Evolutionary conservation across 164 flowering plant species (phyloP).

Genomic region (Stephania yunnanensis): DNA sequence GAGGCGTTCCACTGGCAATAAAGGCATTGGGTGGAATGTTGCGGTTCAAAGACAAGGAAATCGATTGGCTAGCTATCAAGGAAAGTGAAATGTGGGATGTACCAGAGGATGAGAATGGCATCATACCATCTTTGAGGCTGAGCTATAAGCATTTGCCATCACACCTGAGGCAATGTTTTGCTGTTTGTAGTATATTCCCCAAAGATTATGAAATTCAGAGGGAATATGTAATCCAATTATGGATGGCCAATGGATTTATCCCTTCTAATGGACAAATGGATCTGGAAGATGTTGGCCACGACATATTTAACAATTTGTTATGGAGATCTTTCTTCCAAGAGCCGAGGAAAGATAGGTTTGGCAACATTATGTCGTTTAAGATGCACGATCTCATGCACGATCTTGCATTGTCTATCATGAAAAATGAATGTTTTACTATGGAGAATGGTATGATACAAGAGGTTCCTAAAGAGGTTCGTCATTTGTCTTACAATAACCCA

Average conservation of each 20-base stretch:
- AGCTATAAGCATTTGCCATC: constrained; percentile 16
- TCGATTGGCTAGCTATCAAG: constrained; percentile 11
- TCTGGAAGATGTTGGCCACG: not conserved
- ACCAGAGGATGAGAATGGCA: not conserved
- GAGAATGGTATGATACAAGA: not conserved
- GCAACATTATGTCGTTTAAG: not conserved
- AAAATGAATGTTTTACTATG: not conserved
- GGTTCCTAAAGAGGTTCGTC: not conserved
- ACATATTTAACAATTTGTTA: not conserved
- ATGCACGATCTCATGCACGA: constrained; percentile 7
- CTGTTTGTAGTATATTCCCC: constrained; percentile 18
- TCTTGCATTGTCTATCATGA: not conserved
- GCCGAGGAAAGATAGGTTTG: not conserved
- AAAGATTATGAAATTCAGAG: constrained; percentile 7
- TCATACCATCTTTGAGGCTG: constrained; percentile 15
- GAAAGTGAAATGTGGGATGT: constrained; percentile 15
- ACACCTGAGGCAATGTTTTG: constrained; percentile 17
- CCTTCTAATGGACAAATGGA: not conserved
- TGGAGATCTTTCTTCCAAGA: constrained; percentile 9
- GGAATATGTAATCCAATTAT: not conserved
- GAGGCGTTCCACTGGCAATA: constrained; percentile 16
- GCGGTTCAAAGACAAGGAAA: not conserved
- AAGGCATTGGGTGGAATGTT: constrained; percentile 12
- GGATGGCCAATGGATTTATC: not conserved
- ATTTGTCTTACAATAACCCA: not conserved